Base-by-base conservation (phyloP, 2,329 filamentous ascomycete genomes). In the Parascedosporium putredinis region DNA sequence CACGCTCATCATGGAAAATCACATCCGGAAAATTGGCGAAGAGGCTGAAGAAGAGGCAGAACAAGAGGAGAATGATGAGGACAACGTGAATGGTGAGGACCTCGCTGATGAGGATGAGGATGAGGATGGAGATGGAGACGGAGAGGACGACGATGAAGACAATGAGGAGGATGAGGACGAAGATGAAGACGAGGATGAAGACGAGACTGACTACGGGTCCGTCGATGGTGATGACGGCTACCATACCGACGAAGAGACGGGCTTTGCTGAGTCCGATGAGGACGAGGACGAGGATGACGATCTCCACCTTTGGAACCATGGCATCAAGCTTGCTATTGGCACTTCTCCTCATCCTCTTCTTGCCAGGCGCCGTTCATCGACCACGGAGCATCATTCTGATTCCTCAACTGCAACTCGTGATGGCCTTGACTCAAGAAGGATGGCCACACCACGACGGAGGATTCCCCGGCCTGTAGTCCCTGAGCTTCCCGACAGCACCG, bases 401-500 rank as follows among this genome's bases (percentile, higher is more conserved):
- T 84, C 80, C 0, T 85, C 81, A 0, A 72, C 73, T 5, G 76
- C 72, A 40, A 77, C 77, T 4, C 62, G 64, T 46, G 55, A 62
- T 59, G 59, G 65, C 47, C 63, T 57, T 43, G 66, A 60, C 9
- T 61, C 59, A 8, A 59, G 58, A 20, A 53, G 18, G 16, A 25
- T 16, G 5, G 25, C 18, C 18, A 36, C 45, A 18, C 9, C 48
- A 4, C 27, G 48, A 12, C 40, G 48, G 1, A 22, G 24, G 22
- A 79, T 75, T 54, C 80, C 83, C 56, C 83, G 83, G 20, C 76
- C 80, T 34, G 75, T 76, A 22, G 86, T 85, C 1, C 87, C 88
- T 2, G 88, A 95, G 61, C 74, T 98, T 9, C 93, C 93, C 1
- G 93, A 98, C 64, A 96, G 90, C 66, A 97, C 93, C 12, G 93